Evolutionary conservation across 106 monocot genomes (phyloP), one percentile per base, ranked within the genome.

Genomic region (Dendrobium chrysotoxum): DNA sequence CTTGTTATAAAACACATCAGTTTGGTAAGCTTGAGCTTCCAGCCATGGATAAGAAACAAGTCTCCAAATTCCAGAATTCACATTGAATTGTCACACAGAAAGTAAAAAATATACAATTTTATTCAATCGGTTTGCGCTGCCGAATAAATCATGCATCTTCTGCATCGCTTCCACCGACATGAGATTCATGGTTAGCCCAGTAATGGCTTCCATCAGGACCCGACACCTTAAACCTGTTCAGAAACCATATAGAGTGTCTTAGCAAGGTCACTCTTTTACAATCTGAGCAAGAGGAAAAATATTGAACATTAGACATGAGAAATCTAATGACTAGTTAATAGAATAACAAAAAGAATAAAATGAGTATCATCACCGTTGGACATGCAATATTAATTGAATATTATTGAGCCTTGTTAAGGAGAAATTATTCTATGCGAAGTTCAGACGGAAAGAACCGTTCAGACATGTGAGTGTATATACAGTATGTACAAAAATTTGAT

Each of bases 191-290:
- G 79, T 54, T 84, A 4, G 76, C 64, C 90, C 86, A 90, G 72
- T 91, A 90, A 57, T 84, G 88, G 82, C 82, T 89, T 78, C 93
- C 93, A 80, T 93, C 90, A 26, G 91, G 96, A 4, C 93, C 96
- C 0, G 85, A 61, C 58, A 96, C 85, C 71, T 92, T 96, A 57
- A 83, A 93, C 96, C 96, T 96, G 86, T 77, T 80, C 85, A 85
- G 75, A 39, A 31, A 54, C 46, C 68, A 61, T 10, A 26, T 26
- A 13, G 13, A 25, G 64, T 15, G 26, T 54, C 53, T 54, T 54
- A 54, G 12, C 53, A 54, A 54, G 53, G 53, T 54, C 53, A 54
- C 53, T 54, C 53, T 54, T 54, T 54, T 16, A 54, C 18, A 16
- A 54, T 54, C 17, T 54, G 53, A 54, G 53, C 53, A 54, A 54